Conservation (phyloP, 2,329 filamentous ascomycete species). For the Fusarium illudens region DNA sequence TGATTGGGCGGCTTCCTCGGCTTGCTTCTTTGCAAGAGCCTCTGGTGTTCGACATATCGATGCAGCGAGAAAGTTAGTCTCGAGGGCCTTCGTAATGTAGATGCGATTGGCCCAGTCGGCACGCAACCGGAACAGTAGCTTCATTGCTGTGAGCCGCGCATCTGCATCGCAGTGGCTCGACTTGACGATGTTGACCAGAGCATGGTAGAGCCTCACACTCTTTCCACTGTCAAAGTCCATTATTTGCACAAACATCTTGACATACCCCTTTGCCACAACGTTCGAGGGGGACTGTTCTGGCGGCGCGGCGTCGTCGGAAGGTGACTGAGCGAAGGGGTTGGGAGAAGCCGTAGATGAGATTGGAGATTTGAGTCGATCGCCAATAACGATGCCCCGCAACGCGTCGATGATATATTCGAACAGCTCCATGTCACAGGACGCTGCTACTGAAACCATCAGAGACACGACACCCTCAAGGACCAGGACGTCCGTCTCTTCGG, state of each 20-base stretch:
- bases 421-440: slow-evolving; percentile 64
- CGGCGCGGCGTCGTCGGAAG: slow-evolving; percentile 30
- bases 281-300: slow-evolving; percentile 68
- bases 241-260: slow-evolving; percentile 78
- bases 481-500: slow-evolving; percentile 68
- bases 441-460: slow-evolving; percentile 71
- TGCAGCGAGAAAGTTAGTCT: slow-evolving; percentile 77
- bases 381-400: slow-evolving; percentile 59
- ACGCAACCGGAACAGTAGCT: slow-evolving; percentile 81
- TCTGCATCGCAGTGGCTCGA: slow-evolving; percentile 69
- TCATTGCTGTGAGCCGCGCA: slow-evolving; percentile 77
- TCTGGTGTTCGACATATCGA: slow-evolving; percentile 72
- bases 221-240: slow-evolving; percentile 74
- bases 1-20: slow-evolving; percentile 60
- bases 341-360: slow-evolving; percentile 43
- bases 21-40: slow-evolving; percentile 59
- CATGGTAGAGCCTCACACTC: slow-evolving; percentile 67
- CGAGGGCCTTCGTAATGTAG: slow-evolving; percentile 73
- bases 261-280: slow-evolving; percentile 74
- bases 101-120: slow-evolving; percentile 83
- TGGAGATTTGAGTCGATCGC: slow-evolving; percentile 57
- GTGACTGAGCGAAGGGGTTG: slow-evolving; percentile 33
- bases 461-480: slow-evolving; percentile 72
- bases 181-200: slow-evolving; percentile 70
- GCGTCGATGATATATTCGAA: slow-evolving; percentile 67